Evolutionary conservation across 148 eudicot genomes (phyloP), one percentile per base, ranked within the genome.

Genomic region (Euryodendron excelsum): DNA sequence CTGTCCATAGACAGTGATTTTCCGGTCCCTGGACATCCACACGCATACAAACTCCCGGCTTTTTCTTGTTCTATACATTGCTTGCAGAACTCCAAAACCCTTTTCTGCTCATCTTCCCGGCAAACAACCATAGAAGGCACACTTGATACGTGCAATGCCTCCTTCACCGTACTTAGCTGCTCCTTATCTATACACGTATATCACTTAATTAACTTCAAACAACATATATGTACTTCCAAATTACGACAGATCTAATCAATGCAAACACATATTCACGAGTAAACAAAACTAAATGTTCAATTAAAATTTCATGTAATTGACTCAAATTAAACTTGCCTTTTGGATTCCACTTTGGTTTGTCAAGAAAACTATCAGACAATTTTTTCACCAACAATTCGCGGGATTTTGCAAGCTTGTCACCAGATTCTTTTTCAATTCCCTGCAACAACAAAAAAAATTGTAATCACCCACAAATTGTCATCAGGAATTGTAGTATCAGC

Each of bases 21-120:
- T 73, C 98, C 98, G 23, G 98, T 94, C 69, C 98, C 98, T 5
- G 98, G 97, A 44, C 93, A 92, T 58, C 98, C 98, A 84, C 97
- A 94, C 21, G 87, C 81, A 80, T 94, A 94, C 72, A 94, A 85
- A 84, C 96, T 92, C 82, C 96, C 97, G 13, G 97, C 78, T 72
- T 91, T 94, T 72, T 84, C 91, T 77, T 76, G 77, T 78, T 94
- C 83, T 50, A 94, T 81, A 50, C 87, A 85, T 31, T 72, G 74
- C 85, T 90, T 92, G 77, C 96, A 91, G 80, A 94, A 95, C 21
- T 87, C 88, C 81, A 91, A 71, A 78, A 92, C 81, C 89, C 83
- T 89, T 61, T 77, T 82, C 50, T 85, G 86, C 81, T 95, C 98
- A 74, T 87, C 82, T 82, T 95, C 97, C 36, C 97, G 85, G 81